Conservation (phyloP, 2,329 filamentous ascomycete species). For the Epicoccum sorghinum region DNA sequence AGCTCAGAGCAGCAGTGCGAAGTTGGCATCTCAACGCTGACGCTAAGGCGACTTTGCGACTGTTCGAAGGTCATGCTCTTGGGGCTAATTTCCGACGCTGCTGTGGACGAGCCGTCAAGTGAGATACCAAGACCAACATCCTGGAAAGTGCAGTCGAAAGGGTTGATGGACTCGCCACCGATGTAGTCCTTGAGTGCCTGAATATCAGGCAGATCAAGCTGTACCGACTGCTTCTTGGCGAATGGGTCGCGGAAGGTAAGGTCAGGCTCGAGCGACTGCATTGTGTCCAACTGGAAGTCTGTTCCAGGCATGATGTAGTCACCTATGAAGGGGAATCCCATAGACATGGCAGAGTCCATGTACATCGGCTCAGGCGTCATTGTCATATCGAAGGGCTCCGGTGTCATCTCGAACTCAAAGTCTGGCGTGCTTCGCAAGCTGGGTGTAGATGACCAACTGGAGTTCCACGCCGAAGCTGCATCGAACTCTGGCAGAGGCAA, state of each 20-base stretch:
- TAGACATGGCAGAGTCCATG: conserved; percentile 20
- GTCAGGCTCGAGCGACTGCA: conserved; percentile 28
- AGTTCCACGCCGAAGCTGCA: conserved; percentile 25
- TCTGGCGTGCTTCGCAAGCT: conserved; percentile 34
- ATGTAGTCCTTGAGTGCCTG: conserved; percentile 37
- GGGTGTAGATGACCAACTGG: conserved; percentile 35
- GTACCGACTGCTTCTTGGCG: conserved; percentile 31
- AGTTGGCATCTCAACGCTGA: conserved; percentile 27
- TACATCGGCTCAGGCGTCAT: conserved; percentile 34
- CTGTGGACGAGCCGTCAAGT: conserved; percentile 18
- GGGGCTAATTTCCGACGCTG: conserved; percentile 17
- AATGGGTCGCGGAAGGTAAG: conserved; percentile 38
- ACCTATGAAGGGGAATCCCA: conserved; percentile 32
- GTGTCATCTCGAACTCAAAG: conserved; percentile 38
- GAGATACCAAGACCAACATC: conserved; percentile 23
- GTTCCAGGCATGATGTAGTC: conserved; percentile 25
- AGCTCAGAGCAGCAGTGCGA: conserved; percentile 40
- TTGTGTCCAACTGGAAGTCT: conserved; percentile 22
- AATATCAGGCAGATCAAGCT: conserved; percentile 33
- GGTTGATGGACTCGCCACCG: conserved; percentile 28
- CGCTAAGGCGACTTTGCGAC: conserved; percentile 19
- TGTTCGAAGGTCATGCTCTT: conserved; percentile 25
- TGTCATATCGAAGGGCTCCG: conserved; percentile 33
- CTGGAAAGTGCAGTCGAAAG: conserved; percentile 29
- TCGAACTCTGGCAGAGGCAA: conserved; percentile 26